Percentiles rank a stretch among this genome's conserved stretches.
Conservation (phyloP, 768 basidiomycete genomes). For the Kwoniella bestiolae region DNA sequence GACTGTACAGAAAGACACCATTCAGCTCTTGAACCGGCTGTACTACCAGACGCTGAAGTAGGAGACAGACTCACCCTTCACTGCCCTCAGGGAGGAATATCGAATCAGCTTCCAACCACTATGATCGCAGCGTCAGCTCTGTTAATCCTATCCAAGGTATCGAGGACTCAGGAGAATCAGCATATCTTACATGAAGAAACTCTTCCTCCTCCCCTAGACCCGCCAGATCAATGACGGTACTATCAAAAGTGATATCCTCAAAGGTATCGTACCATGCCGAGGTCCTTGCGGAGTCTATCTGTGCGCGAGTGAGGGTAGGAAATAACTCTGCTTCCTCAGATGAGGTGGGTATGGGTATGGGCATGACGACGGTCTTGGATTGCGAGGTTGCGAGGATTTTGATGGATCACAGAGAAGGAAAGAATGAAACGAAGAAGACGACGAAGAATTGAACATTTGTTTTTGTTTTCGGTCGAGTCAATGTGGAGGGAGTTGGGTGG, state of each 20-base stretch:
- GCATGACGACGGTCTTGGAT: slow-evolving; percentile 32
- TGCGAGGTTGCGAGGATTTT: no score
- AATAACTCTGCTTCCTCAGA: slow-evolving; percentile 13
- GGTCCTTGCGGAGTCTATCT: slow-evolving; percentile 41
- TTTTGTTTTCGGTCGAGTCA: background rate
- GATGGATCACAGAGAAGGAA: no score
- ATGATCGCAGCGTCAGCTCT: slow-evolving; percentile 19
- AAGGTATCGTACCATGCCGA: slow-evolving; percentile 46
- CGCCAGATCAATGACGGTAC: slow-evolving; percentile 38
- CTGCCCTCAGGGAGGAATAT: slow-evolving; percentile 50
- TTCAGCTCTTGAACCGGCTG: no score
- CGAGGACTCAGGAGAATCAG: background rate
- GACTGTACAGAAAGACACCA: no score
- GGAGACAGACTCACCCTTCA: slow-evolving; percentile 23
- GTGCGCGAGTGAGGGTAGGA: slow-evolving; percentile 20
- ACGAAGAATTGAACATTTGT: no score
- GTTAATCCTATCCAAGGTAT: background rate
- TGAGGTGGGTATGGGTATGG: slow-evolving; percentile 27
- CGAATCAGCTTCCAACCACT: slow-evolving; percentile 50
- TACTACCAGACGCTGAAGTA: background rate
- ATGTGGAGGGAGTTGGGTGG: slow-evolving; percentile 6
- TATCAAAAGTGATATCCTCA: slow-evolving; percentile 29
- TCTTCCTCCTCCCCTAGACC: slow-evolving; percentile 38
- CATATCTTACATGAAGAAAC: slow-evolving; percentile 37
- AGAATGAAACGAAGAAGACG: background rate